phyloP scores from a whole-genome alignment of 805 yeast genomes.

The Brettanomyces anomalus region DNA sequence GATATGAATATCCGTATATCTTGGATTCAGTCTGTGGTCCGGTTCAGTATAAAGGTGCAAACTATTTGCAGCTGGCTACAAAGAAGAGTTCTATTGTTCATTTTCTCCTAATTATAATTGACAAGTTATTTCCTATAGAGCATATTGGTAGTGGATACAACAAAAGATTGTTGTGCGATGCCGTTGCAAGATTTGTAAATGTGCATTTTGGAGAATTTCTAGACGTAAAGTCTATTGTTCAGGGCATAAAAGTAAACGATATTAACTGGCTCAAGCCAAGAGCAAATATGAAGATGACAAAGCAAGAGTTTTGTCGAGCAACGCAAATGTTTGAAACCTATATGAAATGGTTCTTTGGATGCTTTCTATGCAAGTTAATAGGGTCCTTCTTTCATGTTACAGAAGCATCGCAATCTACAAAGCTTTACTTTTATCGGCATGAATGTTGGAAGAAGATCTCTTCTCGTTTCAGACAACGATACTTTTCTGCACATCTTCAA shows the following conservation, averaged over 20 bases:
- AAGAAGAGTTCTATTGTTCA: conserved; percentile 27
- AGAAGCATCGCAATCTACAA: conserved; percentile 34
- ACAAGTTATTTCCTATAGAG: conserved; percentile 40
- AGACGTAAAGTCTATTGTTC: conserved; percentile 23
- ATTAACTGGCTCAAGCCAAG: conserved; percentile 47
- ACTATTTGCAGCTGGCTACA: conserved; percentile 27
- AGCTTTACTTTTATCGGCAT: conserved; percentile 46
- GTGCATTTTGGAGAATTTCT: conserved; percentile 30
- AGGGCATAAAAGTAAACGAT: conserved; percentile 31
- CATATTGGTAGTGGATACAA: conserved; percentile 47
- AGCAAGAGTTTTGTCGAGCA: conserved; percentile 34
- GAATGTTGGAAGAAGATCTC: conserved; percentile 44
- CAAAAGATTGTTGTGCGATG: conserved; percentile 29
- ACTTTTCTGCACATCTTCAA: conserved; percentile 30
- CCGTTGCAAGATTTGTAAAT: conserved; percentile 30
- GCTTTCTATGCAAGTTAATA: conserved; percentile 38
- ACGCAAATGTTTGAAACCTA: conserved; percentile 30
- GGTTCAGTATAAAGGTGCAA: not conserved
- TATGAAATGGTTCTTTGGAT: conserved; percentile 48
- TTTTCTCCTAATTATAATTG: conserved; percentile 35
- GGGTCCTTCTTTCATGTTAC: conserved; percentile 60
- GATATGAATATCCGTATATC: conserved; percentile 28
- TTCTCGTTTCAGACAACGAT: conserved; percentile 32
- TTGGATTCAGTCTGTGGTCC: conserved; percentile 26
- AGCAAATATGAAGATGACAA: conserved; percentile 21